These are phyloP conservation scores for Teratosphaeriaceae sp. DNA, from an alignment of 2,329 filamentous ascomycete species.

Conservation along the genomic window DNA sequence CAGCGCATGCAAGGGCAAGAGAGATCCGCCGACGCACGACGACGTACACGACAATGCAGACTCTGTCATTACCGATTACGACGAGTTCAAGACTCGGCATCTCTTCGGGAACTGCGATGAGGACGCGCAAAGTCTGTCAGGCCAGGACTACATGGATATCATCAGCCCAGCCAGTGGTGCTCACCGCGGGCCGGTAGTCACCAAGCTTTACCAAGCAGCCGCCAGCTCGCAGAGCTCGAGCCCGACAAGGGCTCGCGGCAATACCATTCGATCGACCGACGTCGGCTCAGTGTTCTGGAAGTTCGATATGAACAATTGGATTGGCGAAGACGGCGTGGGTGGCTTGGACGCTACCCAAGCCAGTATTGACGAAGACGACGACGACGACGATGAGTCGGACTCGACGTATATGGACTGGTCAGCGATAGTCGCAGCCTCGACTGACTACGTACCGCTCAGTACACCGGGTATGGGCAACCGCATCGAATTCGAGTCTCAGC, in stretches of 20 bases:
- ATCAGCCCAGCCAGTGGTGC: not conserved
- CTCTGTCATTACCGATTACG: conserved; percentile 10
- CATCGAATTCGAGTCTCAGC: conserved; percentile 17
- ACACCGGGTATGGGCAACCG: conserved; percentile 17
- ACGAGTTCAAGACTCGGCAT: conserved; percentile 16
- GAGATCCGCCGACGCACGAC: not conserved
- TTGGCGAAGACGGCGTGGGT: not conserved
- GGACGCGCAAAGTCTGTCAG: conserved; percentile 1
- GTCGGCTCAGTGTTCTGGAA: conserved; percentile 16
- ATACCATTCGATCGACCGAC: conserved; percentile 2
- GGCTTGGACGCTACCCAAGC: not conserved
- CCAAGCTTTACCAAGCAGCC: conserved; percentile 10
- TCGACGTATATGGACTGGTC: not conserved
- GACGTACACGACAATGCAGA: not conserved
- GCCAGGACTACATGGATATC: not conserved
- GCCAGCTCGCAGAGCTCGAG: conserved; percentile 11
- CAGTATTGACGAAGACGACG: conserved; percentile 5
- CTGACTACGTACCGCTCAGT: not conserved
- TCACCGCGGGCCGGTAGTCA: not conserved
- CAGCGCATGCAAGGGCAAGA: too few relatives aligned
- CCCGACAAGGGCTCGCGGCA: conserved; percentile 6
- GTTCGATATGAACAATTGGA: conserved; percentile 4
- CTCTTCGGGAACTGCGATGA: conserved; percentile 8
- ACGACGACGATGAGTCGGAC: not conserved
- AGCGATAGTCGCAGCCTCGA: not conserved